Evolutionary conservation across 495 filamentous ascomycete species (phyloP).

Genomic region (Margaritispora aquatica): DNA sequence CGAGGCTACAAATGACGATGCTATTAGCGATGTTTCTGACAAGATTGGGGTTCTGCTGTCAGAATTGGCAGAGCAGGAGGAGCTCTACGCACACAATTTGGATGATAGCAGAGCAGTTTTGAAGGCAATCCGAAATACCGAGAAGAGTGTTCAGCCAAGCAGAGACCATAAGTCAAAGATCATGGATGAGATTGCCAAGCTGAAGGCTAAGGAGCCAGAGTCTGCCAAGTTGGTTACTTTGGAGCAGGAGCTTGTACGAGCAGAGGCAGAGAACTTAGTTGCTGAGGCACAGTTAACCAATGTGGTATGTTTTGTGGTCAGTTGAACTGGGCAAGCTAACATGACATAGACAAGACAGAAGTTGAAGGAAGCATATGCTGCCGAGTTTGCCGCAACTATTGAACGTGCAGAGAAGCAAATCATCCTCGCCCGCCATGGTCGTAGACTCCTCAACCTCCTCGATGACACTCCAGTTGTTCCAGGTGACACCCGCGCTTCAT

Average conservation of each 20-base stretch:
- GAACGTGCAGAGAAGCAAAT: constrained; percentile 96
- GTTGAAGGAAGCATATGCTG: constrained; percentile 85
- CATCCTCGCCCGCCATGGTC: constrained; percentile 83
- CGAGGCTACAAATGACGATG: constrained; percentile 78
- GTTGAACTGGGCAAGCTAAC: too few relatives aligned
- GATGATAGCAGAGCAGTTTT: constrained; percentile 75
- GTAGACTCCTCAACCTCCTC: constrained; percentile 77
- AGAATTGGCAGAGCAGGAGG: constrained; percentile 90
- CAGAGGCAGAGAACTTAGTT: constrained; percentile 91
- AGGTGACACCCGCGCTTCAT: constrained; percentile 65
- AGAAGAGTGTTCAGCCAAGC: constrained; percentile 86
- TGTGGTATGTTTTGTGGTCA: constrained; percentile 70
- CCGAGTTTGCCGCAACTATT: constrained; percentile 80
- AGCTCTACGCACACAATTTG: constrained; percentile 74
- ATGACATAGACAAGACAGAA: constrained; percentile 74
- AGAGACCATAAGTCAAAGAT: constrained; percentile 80
- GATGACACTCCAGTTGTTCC: constrained; percentile 89
- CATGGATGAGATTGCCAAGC: constrained; percentile 78
- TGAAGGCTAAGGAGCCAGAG: constrained; percentile 84
- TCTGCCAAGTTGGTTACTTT: constrained; percentile 68
- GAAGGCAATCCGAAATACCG: constrained; percentile 89
- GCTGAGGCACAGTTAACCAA: constrained; percentile 97
- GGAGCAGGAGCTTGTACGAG: constrained; percentile 92
- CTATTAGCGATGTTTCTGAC: constrained; percentile 82
- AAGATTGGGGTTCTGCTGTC: constrained; percentile 88